phyloP scores from a whole-genome alignment of 2,329 filamentous ascomycete genomes.

The Cercospora berteroae region DNA sequence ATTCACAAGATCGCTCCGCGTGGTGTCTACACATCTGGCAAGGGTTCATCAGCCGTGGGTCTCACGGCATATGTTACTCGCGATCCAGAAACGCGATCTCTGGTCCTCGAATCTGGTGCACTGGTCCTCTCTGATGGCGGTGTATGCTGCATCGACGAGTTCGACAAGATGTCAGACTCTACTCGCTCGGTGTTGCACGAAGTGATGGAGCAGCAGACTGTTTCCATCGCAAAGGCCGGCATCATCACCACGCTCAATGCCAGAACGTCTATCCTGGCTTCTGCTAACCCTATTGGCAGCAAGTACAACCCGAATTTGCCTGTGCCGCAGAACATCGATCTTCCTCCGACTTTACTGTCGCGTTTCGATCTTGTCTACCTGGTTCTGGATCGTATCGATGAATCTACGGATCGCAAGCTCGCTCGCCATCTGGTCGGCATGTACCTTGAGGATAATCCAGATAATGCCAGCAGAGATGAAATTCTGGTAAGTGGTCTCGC shows the following conservation, averaged over 20 bases:
- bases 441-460: constrained; percentile 92
- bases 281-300: constrained; percentile 95
- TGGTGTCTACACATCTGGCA: constrained; percentile 73
- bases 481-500: constrained; percentile 64
- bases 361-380: constrained; percentile 97
- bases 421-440: constrained; percentile 92
- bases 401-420: constrained; percentile 80
- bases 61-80: constrained; percentile 74
- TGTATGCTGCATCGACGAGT: constrained; percentile 76
- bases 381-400: constrained; percentile 89
- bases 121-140: constrained; percentile 72
- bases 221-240: constrained; percentile 74
- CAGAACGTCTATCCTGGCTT: constrained; percentile 90
- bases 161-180: constrained; percentile 76
- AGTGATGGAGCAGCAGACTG: constrained; percentile 79
- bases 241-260: constrained; percentile 90
- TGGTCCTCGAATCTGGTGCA: constrained; percentile 72
- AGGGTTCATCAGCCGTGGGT: constrained; percentile 73
- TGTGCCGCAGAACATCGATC: constrained; percentile 95
- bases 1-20: constrained; percentile 97
- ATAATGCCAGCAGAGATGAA: constrained; percentile 75
- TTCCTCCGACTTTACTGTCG: constrained; percentile 89
- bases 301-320: constrained; percentile 96
- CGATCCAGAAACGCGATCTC: constrained; percentile 69
- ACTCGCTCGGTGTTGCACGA: constrained; percentile 73